Base-by-base conservation (phyloP, 768 basidiomycete genomes). In the Bullera alba region DNA sequence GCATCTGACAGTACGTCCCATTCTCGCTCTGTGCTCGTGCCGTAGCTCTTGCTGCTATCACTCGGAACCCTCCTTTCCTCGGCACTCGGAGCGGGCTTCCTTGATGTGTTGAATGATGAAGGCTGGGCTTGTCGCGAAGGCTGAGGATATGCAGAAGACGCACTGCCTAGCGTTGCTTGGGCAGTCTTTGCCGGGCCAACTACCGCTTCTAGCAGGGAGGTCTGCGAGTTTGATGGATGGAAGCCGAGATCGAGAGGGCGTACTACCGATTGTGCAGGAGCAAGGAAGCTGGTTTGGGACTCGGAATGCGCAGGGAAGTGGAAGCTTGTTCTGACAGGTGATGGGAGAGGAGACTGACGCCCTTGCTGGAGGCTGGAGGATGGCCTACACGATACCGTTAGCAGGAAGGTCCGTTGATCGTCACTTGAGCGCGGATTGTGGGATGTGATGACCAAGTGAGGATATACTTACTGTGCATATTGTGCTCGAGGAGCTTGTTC, bases 1-100 rank as follows among this genome's bases (percentile, higher is more conserved):
- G 49, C 55, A 46, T 65, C 60, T 23, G 50, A 52, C 37, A 62
- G 26, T 14, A 60, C 54, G 27, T 58, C 64, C 64, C 58, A 60
- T 30, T 46, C 53, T 12, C 42, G 28, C 27, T 49, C 36, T n/a
- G 15, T 41, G 7, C 44, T 44, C 26, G 32, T 38, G 12, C 41
- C 51, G 17, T 36, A 7, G 5, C 22, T 52, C 34, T 27, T 29
- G 10, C 50, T 23, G 6, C 43, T 42, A 34, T 28, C 43, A 30
- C 8, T 8, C 16, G 44, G 32, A 10, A 21, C 19, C 19, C 21
- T 34, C 26, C 30, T 27, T 30, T 36, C 21, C 5, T 34, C 32
- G n/a, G 8, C 32, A 21, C 37, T 39, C 7, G 19, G 12, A 8
- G 12, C 12, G 8, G 10, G 8, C 8, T 21, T 39, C 22, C 10